Base-by-base conservation (phyloP, 345 rosid genomes). In the Durio zibethinus region DNA sequence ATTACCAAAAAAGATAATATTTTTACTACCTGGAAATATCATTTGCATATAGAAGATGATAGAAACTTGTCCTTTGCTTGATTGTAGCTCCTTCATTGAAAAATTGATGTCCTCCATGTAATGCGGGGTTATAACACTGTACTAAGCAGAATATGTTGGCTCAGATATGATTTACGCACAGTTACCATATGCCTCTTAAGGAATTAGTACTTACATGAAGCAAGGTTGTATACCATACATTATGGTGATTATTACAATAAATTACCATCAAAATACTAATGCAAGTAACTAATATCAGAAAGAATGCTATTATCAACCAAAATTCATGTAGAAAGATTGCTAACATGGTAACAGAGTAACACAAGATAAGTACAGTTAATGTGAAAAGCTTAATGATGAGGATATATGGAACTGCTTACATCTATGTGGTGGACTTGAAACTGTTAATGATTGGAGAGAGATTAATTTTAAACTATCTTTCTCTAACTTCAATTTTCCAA, bases 101-200 rank as follows among this genome's bases (percentile, higher is more conserved):
- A 56, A 95, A 78, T 87, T 91, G 60, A 95, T 80, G 80, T 95
- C 99, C 84, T 95, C 99, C 91, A 83, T 81, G 83, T 67, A 95
- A 79, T 95, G 96, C 5, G 98, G 99, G 79, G 99, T 95, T 76
- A 93, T 60, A 76, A 95, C 92, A 87, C 98, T 95, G 93, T 73
- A 83, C 18, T 23, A 67, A 42, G 84, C 75, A 79, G 69, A 73
- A 81, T 63, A 78, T 48, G 20, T 15, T 77, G 71, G 23, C 62
- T 84, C 72, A 81, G 70, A 54, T 60, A 42, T 50, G 50, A 77
- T 62, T 29, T 45, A 65, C 43, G 6, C 33, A 35, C 76, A 72
- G 61, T 4, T 40, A 45, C 3, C 25, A 31, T 47, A 68, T 61
- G 45, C 27, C 27, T 59, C 27, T 20, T 42, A 27, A 38, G 66